phyloP scores from a whole-genome alignment of 2,329 filamentous ascomycete species.

The Colletotrichum sp. region DNA sequence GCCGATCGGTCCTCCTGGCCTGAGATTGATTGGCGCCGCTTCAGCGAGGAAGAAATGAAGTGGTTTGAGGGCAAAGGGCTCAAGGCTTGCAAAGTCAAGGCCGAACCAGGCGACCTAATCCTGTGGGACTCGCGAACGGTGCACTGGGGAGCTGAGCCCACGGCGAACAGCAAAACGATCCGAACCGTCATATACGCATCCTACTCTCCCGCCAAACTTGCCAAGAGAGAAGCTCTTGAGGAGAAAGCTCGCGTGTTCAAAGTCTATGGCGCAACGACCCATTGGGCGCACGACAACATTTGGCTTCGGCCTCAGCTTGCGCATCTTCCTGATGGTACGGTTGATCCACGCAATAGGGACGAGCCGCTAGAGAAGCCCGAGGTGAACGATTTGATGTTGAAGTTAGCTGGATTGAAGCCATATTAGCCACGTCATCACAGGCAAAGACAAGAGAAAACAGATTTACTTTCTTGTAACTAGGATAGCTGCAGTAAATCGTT shows the following conservation, averaged over 20 bases:
- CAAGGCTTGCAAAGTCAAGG: slow-evolving; percentile 16
- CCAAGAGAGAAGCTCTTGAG: slow-evolving; percentile 16
- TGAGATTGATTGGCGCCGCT: slow-evolving; percentile 44
- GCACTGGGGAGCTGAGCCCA: slow-evolving; percentile 29
- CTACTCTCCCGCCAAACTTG: slow-evolving; percentile 38
- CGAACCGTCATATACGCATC: slow-evolving; percentile 39
- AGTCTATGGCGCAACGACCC: background rate
- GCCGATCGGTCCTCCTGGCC: background rate
- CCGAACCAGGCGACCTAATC: slow-evolving; percentile 28
- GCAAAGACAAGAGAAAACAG: accelerated
- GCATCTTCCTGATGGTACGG: background rate
- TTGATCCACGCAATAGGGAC: background rate
- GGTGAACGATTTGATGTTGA: background rate
- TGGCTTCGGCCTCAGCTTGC: background rate
- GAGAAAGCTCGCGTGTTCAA: background rate
- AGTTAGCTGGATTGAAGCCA: background rate
- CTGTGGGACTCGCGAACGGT: slow-evolving; percentile 35
- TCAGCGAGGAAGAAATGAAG: slow-evolving; percentile 38
- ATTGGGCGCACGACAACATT: background rate
- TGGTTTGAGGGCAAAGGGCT: slow-evolving; percentile 22
- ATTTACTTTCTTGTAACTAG: background rate
- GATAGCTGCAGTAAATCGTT: background rate
- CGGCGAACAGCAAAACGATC: slow-evolving; percentile 32
- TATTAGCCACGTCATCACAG: background rate
- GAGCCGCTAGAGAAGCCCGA: background rate